Evolutionary conservation across 352 stramenopile genomes (phyloP).

Genomic region (Globisporangium mamillatum): DNA sequence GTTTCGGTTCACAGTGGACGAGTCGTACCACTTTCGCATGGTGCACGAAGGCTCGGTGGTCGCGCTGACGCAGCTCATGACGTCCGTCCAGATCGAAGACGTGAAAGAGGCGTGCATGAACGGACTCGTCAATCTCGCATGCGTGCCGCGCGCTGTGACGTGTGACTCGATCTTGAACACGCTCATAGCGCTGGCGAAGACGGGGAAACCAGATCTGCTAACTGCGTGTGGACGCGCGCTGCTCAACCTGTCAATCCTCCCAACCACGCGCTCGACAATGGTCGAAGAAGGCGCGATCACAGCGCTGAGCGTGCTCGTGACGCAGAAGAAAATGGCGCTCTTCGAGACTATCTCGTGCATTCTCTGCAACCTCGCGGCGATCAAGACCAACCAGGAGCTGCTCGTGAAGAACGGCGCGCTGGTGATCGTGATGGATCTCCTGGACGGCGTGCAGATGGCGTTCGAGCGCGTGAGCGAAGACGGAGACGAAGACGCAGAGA

Average conservation of each 20-base stretch:
- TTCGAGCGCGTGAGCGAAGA: constrained; percentile 26
- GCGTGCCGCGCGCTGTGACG: constrained; percentile 64
- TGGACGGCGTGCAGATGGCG: constrained; percentile 26
- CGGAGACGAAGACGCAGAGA: constrained; percentile 12
- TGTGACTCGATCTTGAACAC: constrained; percentile 64
- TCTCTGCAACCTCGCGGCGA: constrained; percentile 56
- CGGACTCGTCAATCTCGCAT: constrained; percentile 71
- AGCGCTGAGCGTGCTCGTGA: constrained; percentile 47
- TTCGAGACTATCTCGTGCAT: constrained; percentile 48
- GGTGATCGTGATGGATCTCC: constrained; percentile 44
- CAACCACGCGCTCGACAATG: constrained; percentile 64
- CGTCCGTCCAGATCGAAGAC: constrained; percentile 41
- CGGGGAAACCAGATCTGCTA: constrained; percentile 26
- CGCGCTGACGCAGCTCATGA: constrained; percentile 64
- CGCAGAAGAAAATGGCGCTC: constrained; percentile 33
- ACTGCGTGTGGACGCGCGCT: constrained; percentile 53
- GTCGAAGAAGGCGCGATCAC: constrained; percentile 70
- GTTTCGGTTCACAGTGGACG: constrained; percentile 72
- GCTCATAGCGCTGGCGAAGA: constrained; percentile 40
- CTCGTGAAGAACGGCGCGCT: constrained; percentile 60
- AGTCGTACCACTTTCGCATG: constrained; percentile 72
- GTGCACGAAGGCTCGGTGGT: constrained; percentile 74
- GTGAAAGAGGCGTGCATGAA: constrained; percentile 60
- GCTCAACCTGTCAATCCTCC: constrained; percentile 77
- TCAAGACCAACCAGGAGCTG: constrained; percentile 59